Percentiles rank a stretch among this genome's conserved stretches.
These are phyloP conservation scores for Ophiostoma piceae DNA, from an alignment of 2,329 filamentous ascomycete species.

Conservation along the genomic window DNA sequence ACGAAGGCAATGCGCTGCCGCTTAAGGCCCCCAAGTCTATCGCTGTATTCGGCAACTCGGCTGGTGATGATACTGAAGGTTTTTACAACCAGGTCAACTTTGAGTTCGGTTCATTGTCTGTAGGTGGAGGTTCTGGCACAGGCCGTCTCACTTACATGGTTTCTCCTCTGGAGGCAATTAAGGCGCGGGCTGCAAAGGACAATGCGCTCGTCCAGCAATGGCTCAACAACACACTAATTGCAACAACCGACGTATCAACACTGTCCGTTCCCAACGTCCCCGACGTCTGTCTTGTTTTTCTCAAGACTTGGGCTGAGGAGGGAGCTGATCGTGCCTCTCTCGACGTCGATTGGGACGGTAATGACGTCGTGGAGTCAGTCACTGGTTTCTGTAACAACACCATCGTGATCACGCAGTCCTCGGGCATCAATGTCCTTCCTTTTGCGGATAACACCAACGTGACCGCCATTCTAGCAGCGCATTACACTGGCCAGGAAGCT, in stretches of 20 bases:
- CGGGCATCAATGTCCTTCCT: constrained; percentile 55
- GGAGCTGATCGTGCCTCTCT: constrained; percentile 39
- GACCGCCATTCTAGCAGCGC: constrained; percentile 50
- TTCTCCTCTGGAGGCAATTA: constrained; percentile 56
- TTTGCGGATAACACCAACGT: constrained; percentile 44
- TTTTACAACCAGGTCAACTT: constrained; percentile 41
- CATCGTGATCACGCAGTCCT: constrained; percentile 50
- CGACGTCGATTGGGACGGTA: constrained; percentile 51
- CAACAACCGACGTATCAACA: constrained; percentile 38
- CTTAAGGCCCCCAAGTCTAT: constrained; percentile 46
- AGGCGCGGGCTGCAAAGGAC: constrained; percentile 49
- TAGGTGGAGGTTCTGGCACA: constrained; percentile 82
- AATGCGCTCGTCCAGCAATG: constrained; percentile 50
- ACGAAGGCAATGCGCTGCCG: constrained; percentile 41
- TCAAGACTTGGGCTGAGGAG: constrained; percentile 75
- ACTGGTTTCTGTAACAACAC: constrained; percentile 54
- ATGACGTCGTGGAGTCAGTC: constrained; percentile 65
- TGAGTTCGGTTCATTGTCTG: constrained; percentile 74
- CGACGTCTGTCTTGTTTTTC: constrained; percentile 77
- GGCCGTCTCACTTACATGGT: constrained; percentile 79
- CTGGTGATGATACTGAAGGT: constrained; percentile 39
- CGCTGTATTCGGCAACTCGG: constrained; percentile 53
- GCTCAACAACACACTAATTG: constrained; percentile 35
- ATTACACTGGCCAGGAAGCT: constrained; percentile 51
- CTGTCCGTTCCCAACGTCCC: constrained; percentile 44